Evolutionary conservation across 2,329 filamentous ascomycete genomes (phyloP).

Genomic region (Cordyceps cateniannulata): DNA sequence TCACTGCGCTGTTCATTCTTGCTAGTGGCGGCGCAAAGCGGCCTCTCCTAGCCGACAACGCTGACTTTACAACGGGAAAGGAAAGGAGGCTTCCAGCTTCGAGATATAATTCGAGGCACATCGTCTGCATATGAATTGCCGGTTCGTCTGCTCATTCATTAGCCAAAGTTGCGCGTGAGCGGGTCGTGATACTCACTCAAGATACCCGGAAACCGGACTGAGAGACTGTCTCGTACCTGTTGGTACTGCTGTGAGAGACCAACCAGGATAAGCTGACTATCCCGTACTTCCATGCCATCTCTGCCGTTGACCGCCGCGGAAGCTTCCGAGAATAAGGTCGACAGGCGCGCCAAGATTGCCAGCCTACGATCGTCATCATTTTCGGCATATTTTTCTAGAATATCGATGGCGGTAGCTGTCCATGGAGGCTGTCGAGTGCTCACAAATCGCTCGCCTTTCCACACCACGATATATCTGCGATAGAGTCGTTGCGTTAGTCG

Average conservation of each 20-base stretch:
- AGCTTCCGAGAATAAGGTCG: background rate
- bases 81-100: constrained; percentile 12
- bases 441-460: constrained; percentile 2
- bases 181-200: background rate
- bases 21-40: background rate
- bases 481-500: background rate
- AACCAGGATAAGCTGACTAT: background rate
- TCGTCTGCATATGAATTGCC: constrained; percentile 4
- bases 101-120: constrained; percentile 14
- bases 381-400: constrained; percentile 1
- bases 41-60: background rate
- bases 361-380: background rate
- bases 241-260: constrained; percentile 3
- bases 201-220: background rate
- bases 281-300: background rate
- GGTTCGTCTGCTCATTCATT: background rate
- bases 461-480: constrained; percentile 4
- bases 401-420: constrained; percentile 2
- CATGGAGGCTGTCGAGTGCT: background rate
- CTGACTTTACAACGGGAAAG: constrained; percentile 10
- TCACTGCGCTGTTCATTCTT: background rate
- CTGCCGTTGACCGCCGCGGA: background rate
- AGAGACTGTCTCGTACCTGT: background rate
- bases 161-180: background rate
- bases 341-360: constrained; percentile 1